These are phyloP conservation scores for Mycena sp. DNA, from an alignment of 1,284 basidiomycete species.

Conservation along the genomic window DNA sequence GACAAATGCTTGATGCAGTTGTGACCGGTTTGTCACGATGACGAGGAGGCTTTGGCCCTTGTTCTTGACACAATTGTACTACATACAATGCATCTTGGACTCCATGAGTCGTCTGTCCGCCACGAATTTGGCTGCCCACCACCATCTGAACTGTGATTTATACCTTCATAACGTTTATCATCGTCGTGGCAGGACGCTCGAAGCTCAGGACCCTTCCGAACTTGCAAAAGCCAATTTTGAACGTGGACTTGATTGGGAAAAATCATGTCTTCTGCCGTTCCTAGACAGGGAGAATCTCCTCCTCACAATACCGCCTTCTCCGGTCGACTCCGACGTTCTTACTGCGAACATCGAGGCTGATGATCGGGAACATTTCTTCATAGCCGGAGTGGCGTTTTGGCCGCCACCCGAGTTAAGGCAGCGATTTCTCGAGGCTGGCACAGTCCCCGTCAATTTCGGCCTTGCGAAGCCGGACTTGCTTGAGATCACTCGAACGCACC, in stretches of 20 bases:
- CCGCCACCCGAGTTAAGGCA: constrained; percentile 47
- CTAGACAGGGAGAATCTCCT: constrained; percentile 54
- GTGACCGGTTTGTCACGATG: too few relatives aligned
- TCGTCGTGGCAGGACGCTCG: constrained; percentile 16
- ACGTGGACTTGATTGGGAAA: constrained; percentile 62
- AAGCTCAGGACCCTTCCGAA: constrained; percentile 37
- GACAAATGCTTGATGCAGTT: background rate
- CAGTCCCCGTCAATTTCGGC: constrained; percentile 52
- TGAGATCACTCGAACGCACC: constrained; percentile 50
- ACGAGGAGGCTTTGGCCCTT: too few relatives aligned
- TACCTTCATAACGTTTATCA: constrained; percentile 57
- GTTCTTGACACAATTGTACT: too few relatives aligned
- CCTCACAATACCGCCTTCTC: constrained; percentile 48
- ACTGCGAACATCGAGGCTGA: constrained; percentile 53
- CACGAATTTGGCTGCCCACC: constrained; percentile 54
- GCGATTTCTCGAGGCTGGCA: constrained; percentile 44
- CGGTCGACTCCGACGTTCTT: constrained; percentile 44
- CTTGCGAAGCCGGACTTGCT: constrained; percentile 58
- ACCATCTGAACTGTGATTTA: constrained; percentile 57
- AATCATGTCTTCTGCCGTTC: constrained; percentile 50
- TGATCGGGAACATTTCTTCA: constrained; percentile 57
- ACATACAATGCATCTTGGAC: background rate
- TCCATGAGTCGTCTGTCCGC: constrained; percentile 44
- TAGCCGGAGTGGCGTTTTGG: constrained; percentile 55
- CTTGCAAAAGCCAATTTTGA: constrained; percentile 49